A percentile compares a stretch with the other conserved stretches of the same genome.
These are phyloP conservation scores for Nemania sp. DNA, from an alignment of 2,329 filamentous ascomycete species.

Conservation along the genomic window DNA sequence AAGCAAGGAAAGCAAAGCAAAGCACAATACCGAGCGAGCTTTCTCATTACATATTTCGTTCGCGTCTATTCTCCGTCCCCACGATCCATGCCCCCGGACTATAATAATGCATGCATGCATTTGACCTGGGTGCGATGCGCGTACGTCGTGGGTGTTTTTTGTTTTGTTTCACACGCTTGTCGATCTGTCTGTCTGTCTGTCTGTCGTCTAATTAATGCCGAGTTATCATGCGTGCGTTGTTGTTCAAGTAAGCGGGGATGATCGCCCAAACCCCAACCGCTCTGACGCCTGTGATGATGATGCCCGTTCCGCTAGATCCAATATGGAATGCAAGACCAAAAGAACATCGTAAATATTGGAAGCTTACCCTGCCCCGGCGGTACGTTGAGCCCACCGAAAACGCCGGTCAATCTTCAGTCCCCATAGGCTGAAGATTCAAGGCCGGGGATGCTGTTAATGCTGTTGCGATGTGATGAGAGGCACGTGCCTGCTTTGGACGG, in stretches of 20 bases:
- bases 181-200: no score
- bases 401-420: background rate
- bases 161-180: no score
- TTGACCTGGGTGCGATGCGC: no score
- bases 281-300: background rate
- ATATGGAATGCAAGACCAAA: slow-evolving; percentile 10
- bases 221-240: background rate
- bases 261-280: slow-evolving; percentile 2
- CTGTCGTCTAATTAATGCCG: slow-evolving; percentile 15
- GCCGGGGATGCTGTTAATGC: slow-evolving; percentile 1
- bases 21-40: no score
- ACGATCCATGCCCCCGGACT: no score
- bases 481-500: background rate
- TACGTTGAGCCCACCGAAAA: background rate
- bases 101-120: no score
- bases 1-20: no score
- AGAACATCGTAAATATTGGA: no score
- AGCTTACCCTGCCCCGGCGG: background rate
- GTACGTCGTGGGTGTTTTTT: background rate
- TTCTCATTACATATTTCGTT: no score
- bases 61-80: no score
- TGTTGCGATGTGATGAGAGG: slow-evolving; percentile 3
- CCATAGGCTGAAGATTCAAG: background rate
- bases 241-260: background rate
- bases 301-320: slow-evolving; percentile 2